phyloP scores from a whole-genome alignment of 768 basidiomycete species.

The Cystofilobasidium capitatum region DNA sequence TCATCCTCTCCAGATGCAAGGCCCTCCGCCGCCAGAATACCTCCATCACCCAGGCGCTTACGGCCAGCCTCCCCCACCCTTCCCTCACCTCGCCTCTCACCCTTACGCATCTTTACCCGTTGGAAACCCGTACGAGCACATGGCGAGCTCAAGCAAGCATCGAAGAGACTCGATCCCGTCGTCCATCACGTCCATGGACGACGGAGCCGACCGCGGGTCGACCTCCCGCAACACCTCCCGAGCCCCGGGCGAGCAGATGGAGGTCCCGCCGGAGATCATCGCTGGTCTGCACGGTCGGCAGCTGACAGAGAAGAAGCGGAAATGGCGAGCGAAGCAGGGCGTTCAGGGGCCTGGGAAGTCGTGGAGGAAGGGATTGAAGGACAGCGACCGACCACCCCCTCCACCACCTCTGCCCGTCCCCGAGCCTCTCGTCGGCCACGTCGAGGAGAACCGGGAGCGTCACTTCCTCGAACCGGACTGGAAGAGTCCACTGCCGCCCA shows the following conservation, averaged over 20 bases:
- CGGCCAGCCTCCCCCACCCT: too few species aligned
- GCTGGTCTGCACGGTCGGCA: not conserved
- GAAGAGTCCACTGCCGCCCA: not conserved
- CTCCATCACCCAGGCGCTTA: too few species aligned
- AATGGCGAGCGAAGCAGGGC: conserved; percentile 7
- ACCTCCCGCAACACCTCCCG: too few species aligned
- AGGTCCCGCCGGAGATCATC: not conserved
- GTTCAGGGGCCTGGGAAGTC: conserved; percentile 11
- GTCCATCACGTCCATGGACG: not conserved
- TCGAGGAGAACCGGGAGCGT: not conserved
- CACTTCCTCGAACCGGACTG: not conserved
- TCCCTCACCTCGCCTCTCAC: not conserved
- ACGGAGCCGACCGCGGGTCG: not conserved
- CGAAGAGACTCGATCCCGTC: not conserved
- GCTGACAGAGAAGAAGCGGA: conserved; percentile 11
- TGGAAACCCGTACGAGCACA: not conserved
- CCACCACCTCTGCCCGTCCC: not conserved
- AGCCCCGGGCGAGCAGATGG: not conserved
- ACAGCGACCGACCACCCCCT: not conserved
- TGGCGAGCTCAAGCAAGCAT: not conserved
- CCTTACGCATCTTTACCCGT: not conserved
- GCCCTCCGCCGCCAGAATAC: too few species aligned
- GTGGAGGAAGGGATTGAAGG: conserved; percentile 12
- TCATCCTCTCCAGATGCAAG: too few species aligned
- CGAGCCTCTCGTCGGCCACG: not conserved